A percentile compares a stretch with the other conserved stretches of the same genome.
Conservation (phyloP, 2,329 filamentous ascomycete species). For the Tolypocladium album region DNA sequence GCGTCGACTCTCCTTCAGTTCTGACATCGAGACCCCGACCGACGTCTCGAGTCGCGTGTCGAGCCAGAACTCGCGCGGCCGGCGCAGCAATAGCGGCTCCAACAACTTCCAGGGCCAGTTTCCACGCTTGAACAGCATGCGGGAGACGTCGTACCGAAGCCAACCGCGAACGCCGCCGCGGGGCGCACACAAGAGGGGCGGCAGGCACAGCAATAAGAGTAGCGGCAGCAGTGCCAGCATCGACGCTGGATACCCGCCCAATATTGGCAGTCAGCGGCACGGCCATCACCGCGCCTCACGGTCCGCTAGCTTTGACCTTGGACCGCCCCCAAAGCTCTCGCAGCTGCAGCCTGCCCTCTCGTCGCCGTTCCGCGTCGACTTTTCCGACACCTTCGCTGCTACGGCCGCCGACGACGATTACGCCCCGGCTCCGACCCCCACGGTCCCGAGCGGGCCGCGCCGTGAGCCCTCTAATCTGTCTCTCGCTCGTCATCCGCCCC, state of each 20-base stretch:
- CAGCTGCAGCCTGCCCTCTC: slow-evolving; percentile 14
- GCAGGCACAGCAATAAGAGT: slow-evolving; percentile 62
- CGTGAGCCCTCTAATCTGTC: slow-evolving; percentile 25
- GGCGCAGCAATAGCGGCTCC: slow-evolving; percentile 73
- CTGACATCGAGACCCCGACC: slow-evolving; percentile 45
- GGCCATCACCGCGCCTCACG: slow-evolving; percentile 31
- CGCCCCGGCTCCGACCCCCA: slow-evolving; percentile 80
- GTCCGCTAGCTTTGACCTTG: slow-evolving; percentile 68
- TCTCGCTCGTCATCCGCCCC: slow-evolving; percentile 25
- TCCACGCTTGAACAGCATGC: slow-evolving; percentile 53
- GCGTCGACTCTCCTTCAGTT: slow-evolving; percentile 46
- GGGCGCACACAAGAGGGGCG: slow-evolving; percentile 36
- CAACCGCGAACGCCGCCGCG: slow-evolving; percentile 30
- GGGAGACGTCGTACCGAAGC: slow-evolving; percentile 29
- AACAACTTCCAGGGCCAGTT: slow-evolving; percentile 55
- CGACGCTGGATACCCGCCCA: slow-evolving; percentile 49
- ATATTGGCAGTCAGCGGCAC: slow-evolving; percentile 44
- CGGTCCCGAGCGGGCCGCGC: slow-evolving; percentile 69
- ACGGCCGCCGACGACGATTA: slow-evolving; percentile 36
- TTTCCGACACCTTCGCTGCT: slow-evolving; percentile 33
- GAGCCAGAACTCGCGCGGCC: slow-evolving; percentile 42
- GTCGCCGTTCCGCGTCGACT: slow-evolving; percentile 35
- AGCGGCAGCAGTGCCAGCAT: slow-evolving; percentile 54
- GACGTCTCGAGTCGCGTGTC: slow-evolving; percentile 45
- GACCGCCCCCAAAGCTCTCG: slow-evolving; percentile 17